Base-by-base conservation (phyloP, 176 grass and related monocot species). In the Cocos nucifera region DNA sequence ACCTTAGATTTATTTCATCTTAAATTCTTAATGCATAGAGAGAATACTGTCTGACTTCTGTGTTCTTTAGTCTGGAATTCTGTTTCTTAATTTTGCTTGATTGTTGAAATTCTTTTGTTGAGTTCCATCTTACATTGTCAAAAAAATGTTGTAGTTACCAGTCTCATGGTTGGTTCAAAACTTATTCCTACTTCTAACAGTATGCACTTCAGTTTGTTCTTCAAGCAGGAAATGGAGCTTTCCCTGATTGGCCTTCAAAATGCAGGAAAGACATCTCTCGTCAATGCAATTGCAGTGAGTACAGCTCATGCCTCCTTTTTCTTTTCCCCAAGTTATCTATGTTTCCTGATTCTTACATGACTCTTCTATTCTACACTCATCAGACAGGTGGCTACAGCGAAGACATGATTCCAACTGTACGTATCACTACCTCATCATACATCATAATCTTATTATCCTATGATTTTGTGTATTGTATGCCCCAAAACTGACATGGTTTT, bases 151-250 rank as follows among this genome's bases (percentile, higher is more conserved):
- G 9, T 44, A 44, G 35, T 14, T 44, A 12, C 10, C 35, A 44
- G 10, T 44, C 35, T 44, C 35, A 44, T 44, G 7, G 22, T 27
- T 44, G 4, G 19, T 27, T 44, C 6, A 48, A 5, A 50, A 75
- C 50, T 62, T 66, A 49, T 50, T 68, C 35, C 30, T 39, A 15
- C 0, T 17, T 54, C 2, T 17, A 72, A 55, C 3, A 3, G 21
- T 66, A 69, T 49, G 3, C 24, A 0, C 68, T 80, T 65, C 81
- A 98, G 94, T 51, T 71, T 98, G 71, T 98, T 98, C 56, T 98
- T 93, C 59, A 98, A 98, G 67, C 94, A 98, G 74, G 94, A 93
- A 81, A 98, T 98, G 94, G 88, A 98, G 50, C 84, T 98, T 56
- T 98, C 88, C 51, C 69, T 98, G 66, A 75, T 98, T 55, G 94